Evolutionary conservation across 164 flowering plant genomes (phyloP).

Genomic region (Protea cynaroides): DNA sequence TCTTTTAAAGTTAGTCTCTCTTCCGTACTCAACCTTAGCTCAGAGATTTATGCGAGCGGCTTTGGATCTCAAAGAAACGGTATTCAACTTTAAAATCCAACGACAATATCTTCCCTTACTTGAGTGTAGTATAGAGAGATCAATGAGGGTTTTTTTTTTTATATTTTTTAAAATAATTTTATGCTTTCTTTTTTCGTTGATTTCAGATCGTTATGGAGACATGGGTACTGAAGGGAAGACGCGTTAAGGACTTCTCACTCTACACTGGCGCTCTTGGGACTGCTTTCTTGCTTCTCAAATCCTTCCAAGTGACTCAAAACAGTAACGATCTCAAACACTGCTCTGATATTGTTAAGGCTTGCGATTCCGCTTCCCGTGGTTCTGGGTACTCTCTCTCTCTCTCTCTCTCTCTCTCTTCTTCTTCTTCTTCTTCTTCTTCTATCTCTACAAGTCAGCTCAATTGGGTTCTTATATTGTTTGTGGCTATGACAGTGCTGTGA

Average conservation of each 20-base stretch:
- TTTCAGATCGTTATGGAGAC: constrained; percentile 50
- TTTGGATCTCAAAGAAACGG: constrained; percentile 51
- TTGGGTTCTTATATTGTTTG: background rate
- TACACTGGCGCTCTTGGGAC: constrained; percentile 59
- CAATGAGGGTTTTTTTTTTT: too few species aligned
- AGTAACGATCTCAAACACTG: constrained; percentile 41
- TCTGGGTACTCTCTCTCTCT: constrained; percentile 28
- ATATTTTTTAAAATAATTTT: too few species aligned
- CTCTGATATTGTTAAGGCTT: constrained; percentile 43
- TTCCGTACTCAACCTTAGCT: constrained; percentile 39
- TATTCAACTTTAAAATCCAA: constrained; percentile 5
- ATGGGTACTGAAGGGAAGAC: constrained; percentile 30
- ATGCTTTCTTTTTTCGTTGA: constrained; percentile 6
- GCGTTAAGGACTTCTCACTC: constrained; percentile 39
- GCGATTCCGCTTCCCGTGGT: constrained; percentile 36
- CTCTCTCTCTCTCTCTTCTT: constrained; percentile 8
- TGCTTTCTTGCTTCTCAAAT: constrained; percentile 44
- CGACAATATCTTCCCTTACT: too few species aligned
- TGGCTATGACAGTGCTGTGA: constrained; percentile 29
- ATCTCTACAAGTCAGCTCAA: background rate
- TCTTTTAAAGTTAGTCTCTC: constrained; percentile 42
- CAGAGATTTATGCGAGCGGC: constrained; percentile 37
- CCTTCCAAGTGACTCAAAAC: constrained; percentile 35
- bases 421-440: constrained; percentile 1
- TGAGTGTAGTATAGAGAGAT: too few species aligned